Evolutionary conservation across 2,329 filamentous ascomycete species (phyloP).

Genomic region (Trichophyton mentagrophytes): DNA sequence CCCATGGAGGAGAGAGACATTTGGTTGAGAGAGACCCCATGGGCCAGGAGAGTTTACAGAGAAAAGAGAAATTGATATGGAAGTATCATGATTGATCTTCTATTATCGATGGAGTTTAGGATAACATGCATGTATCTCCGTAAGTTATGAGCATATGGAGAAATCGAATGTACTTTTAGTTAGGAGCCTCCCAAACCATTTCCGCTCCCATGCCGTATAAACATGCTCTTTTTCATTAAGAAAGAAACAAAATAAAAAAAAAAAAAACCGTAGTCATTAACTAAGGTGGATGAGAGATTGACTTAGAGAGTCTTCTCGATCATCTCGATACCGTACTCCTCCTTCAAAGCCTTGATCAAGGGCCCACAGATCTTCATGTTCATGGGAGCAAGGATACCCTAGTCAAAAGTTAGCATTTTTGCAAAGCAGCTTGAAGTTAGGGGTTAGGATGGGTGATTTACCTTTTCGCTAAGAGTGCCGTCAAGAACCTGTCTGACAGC

Average conservation of each 20-base stretch:
- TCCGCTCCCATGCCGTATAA: not conserved
- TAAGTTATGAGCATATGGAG: not conserved
- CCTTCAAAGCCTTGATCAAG: slow-evolving; percentile 64
- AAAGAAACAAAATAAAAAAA: not conserved
- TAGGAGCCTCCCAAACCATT: not conserved
- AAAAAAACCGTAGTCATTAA: not conserved
- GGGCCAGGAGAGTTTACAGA: not conserved
- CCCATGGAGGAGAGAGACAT: not conserved
- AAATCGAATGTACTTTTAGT: not conserved
- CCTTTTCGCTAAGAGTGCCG: slow-evolving; percentile 56
- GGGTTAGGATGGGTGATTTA: slow-evolving; percentile 11
- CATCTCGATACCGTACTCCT: slow-evolving; percentile 62
- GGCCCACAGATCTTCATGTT: slow-evolving; percentile 56
- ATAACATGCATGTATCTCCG: not conserved
- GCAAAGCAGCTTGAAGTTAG: not conserved
- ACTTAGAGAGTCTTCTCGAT: slow-evolving; percentile 49
- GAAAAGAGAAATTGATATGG: not conserved
- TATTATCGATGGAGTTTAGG: not conserved
- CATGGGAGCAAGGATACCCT: slow-evolving; percentile 66
- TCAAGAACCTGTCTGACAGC: slow-evolving; percentile 68
- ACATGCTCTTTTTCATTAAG: not conserved
- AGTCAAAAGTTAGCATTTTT: slow-evolving; percentile 3
- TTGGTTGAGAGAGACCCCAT: not conserved
- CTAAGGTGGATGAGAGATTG: not conserved
- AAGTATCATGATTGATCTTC: not conserved